Conservation (phyloP, 2,329 filamentous ascomycete genomes). For the Fusarium mexicanum region DNA sequence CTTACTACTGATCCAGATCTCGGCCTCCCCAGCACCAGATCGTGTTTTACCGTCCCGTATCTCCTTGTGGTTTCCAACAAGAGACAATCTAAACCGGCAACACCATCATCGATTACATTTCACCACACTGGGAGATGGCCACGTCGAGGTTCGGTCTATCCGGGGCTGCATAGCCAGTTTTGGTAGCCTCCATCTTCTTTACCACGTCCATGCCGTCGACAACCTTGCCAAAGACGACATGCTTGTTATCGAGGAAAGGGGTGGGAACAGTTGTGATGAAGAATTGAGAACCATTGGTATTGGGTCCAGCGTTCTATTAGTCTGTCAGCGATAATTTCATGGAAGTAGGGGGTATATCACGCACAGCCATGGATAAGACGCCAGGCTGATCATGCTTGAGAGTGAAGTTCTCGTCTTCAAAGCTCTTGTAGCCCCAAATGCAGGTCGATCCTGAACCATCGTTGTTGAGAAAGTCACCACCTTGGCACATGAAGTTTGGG, state of each 20-base stretch:
- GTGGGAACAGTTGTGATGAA: slow-evolving; percentile 94
- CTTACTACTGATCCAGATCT: slow-evolving; percentile 16
- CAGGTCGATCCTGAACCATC: slow-evolving; percentile 89
- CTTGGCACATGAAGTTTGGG: slow-evolving; percentile 96
- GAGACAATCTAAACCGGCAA: background rate
- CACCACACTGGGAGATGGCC: slow-evolving; percentile 85
- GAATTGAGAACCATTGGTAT: slow-evolving; percentile 96
- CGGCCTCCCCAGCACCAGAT: slow-evolving; percentile 8
- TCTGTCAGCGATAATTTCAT: background rate
- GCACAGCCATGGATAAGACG: slow-evolving; percentile 90
- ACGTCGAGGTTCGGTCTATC: slow-evolving; percentile 90
- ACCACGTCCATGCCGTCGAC: slow-evolving; percentile 91
- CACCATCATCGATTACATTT: slow-evolving; percentile 72
- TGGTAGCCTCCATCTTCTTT: slow-evolving; percentile 89
- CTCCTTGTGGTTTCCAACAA: background rate
- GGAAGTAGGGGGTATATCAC: slow-evolving; percentile 47
- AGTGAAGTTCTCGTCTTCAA: slow-evolving; percentile 90
- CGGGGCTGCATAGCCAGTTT: slow-evolving; percentile 76
- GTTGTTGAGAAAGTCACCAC: slow-evolving; percentile 93
- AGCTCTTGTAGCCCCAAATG: slow-evolving; percentile 87
- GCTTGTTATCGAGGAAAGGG: slow-evolving; percentile 89
- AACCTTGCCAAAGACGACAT: slow-evolving; percentile 94
- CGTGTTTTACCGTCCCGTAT: background rate
- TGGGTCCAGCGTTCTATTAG: slow-evolving; percentile 82
- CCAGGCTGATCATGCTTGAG: slow-evolving; percentile 82